Evolutionary conservation across 2,329 filamentous ascomycete species (phyloP).

Genomic region (Scedosporium boydii): DNA sequence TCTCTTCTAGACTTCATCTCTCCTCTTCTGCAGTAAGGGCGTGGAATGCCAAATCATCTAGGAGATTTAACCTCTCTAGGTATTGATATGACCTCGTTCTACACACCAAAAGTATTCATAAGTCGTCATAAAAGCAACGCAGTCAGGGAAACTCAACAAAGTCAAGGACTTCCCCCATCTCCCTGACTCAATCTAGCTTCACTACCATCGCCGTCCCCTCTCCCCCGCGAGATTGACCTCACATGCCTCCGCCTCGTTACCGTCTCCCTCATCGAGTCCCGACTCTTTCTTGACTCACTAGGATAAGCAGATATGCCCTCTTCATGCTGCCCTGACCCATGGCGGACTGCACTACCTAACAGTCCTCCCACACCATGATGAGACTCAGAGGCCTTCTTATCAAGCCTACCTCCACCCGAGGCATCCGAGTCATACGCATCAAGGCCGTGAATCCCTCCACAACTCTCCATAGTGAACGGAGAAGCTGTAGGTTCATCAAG

Average conservation of each 20-base stretch:
- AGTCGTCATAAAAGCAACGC: too few relatives aligned
- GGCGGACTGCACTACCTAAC: conserved; percentile 4
- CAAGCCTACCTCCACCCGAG: conserved; percentile 4
- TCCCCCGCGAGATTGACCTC: not conserved
- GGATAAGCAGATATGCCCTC: conserved; percentile 18
- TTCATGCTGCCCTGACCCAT: conserved; percentile 7
- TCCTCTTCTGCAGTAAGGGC: too few relatives aligned
- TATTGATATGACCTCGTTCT: too few relatives aligned
- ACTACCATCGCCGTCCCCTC: not conserved
- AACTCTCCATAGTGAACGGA: conserved; percentile 66
- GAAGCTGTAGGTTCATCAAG: conserved; percentile 69
- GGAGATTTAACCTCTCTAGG: too few relatives aligned
- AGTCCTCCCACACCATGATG: conserved; percentile 9
- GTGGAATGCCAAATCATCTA: too few relatives aligned
- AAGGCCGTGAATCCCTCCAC: conserved; percentile 52
- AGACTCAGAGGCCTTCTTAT: not conserved
- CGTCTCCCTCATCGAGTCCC: conserved; percentile 24
- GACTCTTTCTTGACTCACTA: conserved; percentile 19
- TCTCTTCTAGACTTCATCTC: too few relatives aligned
- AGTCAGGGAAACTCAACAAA: too few relatives aligned
- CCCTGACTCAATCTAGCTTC: not conserved
- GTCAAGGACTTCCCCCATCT: not conserved
- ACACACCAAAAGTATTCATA: too few relatives aligned
- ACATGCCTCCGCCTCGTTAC: conserved; percentile 16
- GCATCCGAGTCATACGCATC: conserved; percentile 13